Base-by-base conservation (phyloP, 768 basidiomycete species). In the Collybia mongolica region DNA sequence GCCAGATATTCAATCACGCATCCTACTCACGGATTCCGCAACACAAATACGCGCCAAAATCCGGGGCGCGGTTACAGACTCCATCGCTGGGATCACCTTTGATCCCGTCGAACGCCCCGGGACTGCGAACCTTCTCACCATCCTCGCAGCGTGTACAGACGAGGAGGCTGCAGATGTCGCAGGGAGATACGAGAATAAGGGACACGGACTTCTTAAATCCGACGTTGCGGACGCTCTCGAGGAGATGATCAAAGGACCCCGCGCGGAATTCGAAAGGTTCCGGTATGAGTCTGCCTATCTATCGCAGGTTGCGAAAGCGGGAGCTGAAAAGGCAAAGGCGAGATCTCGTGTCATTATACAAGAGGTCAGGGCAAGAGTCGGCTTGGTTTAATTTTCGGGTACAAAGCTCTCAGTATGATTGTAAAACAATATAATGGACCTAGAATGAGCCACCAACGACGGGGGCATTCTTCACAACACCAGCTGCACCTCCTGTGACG, bases 11-110 rank as follows among this genome's bases (percentile, higher is more conserved):
- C 68, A 81, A 14, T 95, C 93, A 0, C 87, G 94, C 20, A 93
- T 98, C 61, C 77, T 92, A 48, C 76, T 98, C 35, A 95, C 89
- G 20, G 95, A 98, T 63, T 68, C 80, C 0, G 64, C 79, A 8
- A 57, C 68, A 1, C 67, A 80, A 60, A 91, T 96, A 39, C 62
- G 65, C 40, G 61, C 74, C 20, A 97, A 96, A 65, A 78, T 98
- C 49, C 83, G 85, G 17, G 71, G 75, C 5, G 90, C 95, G 1
- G 88, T 94, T 1, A 98, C 95, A 0, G 96, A 98, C 65, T 90
- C 92, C 0, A 77, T 79, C 9, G 65, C 65, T 0, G 83, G 83
- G 2, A 82, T 97, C 38, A 84, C 87, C 0, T 98, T 85, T 57
- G 92, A 97, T 62, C 92, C 94, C 0, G 67, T 69, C 1, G 62